Percentiles rank a stretch among this genome's conserved stretches.
phyloP scores from a whole-genome alignment of 352 stramenopile species.

The Pythium coloratum region DNA sequence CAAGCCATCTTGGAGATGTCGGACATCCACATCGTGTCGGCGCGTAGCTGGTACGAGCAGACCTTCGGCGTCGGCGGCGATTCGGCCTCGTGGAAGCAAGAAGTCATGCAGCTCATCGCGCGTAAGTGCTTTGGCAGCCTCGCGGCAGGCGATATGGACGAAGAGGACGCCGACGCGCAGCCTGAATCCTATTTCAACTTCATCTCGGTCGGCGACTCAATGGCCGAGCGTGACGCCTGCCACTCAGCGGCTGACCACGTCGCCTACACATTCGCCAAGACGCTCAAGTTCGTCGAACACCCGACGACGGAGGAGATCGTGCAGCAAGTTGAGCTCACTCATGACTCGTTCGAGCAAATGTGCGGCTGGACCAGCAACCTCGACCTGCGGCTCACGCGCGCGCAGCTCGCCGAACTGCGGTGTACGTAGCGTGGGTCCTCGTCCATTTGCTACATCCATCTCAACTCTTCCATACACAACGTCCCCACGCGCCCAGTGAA shows the following conservation, averaged over 20 bases:
- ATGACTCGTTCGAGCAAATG: slow-evolving; percentile 88
- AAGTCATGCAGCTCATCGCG: slow-evolving; percentile 86
- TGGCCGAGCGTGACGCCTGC: slow-evolving; percentile 86
- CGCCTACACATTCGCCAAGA: slow-evolving; percentile 77
- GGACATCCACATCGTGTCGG: slow-evolving; percentile 86
- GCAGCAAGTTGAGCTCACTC: slow-evolving; percentile 81
- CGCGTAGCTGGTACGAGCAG: slow-evolving; percentile 85
- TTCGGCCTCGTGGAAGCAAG: slow-evolving; percentile 81
- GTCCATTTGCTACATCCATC: not conserved
- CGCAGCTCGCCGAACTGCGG: slow-evolving; percentile 74
- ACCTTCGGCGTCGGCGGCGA: slow-evolving; percentile 78
- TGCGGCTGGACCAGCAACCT: slow-evolving; percentile 71
- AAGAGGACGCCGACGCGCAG: not conserved
- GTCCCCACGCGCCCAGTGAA: slow-evolving; percentile 7
- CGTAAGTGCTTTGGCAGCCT: slow-evolving; percentile 70
- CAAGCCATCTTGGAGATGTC: slow-evolving; percentile 62
- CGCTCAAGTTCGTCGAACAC: slow-evolving; percentile 86
- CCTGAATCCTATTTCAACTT: slow-evolving; percentile 72
- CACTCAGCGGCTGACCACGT: slow-evolving; percentile 67
- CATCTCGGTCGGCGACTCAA: slow-evolving; percentile 81
- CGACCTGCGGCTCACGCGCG: slow-evolving; percentile 73
- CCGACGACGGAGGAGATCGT: slow-evolving; percentile 78
- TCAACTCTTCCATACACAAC: not conserved
- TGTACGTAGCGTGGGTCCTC: slow-evolving; percentile 24
- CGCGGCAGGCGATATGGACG: slow-evolving; percentile 3